These are phyloP conservation scores for Aspergillus proliferans DNA, from an alignment of 2,329 filamentous ascomycete species.

Conservation along the genomic window DNA sequence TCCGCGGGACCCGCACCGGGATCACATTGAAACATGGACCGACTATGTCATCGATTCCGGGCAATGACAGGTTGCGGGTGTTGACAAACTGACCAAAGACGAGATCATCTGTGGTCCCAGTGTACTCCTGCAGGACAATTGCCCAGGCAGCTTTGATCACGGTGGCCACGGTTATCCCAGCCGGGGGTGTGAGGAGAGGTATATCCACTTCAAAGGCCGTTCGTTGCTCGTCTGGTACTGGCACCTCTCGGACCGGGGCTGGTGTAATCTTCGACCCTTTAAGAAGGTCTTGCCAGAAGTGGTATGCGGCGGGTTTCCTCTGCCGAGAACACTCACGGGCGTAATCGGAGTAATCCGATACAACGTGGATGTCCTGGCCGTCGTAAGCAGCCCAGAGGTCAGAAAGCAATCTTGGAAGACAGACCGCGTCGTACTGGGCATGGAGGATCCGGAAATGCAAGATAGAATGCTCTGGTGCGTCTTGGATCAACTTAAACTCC, in stretches of 20 bases:
- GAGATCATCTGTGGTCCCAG: not conserved
- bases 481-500: not conserved
- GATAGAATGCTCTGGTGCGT: not conserved
- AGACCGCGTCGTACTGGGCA: not conserved
- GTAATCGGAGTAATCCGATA: not conserved
- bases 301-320: not conserved
- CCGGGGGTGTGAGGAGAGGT: not conserved
- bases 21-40: not conserved
- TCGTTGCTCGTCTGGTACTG: not conserved
- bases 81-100: not conserved
- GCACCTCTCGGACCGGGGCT: not conserved
- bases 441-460: not conserved
- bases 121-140: not conserved
- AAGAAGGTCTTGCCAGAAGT: not conserved
- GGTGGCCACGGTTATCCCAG: not conserved
- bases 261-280: not conserved
- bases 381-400: not conserved
- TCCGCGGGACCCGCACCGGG: not conserved
- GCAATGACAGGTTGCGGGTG: not conserved
- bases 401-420: not conserved
- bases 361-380: not conserved
- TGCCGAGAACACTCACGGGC: not conserved
- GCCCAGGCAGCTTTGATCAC: not conserved
- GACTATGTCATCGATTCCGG: not conserved
- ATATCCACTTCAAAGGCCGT: not conserved